phyloP scores from a whole-genome alignment of 306 rosid species.

The Elaeagnus macrophylla region DNA sequence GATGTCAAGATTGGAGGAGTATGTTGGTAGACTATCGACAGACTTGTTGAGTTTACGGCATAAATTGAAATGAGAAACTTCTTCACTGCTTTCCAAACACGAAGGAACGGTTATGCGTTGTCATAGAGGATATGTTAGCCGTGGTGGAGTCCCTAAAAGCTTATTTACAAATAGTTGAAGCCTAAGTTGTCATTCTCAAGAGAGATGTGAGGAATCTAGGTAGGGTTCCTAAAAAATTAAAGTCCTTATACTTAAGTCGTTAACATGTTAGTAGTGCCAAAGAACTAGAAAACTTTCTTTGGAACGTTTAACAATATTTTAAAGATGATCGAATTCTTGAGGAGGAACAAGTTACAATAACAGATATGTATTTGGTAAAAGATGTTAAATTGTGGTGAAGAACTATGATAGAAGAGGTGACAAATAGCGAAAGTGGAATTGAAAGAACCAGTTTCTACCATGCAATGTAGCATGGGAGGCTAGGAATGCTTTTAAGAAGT shows the following conservation, averaged over 20 bases:
- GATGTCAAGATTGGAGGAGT: no score
- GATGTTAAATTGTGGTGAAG: not conserved
- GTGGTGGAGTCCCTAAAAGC: no score
- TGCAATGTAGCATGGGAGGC: not conserved
- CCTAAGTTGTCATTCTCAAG: no score
- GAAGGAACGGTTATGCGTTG: no score
- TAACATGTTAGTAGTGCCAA: not conserved
- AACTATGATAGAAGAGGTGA: not conserved
- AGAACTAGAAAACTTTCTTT: not conserved
- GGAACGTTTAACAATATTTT: not conserved
- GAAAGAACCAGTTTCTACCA: not conserved
- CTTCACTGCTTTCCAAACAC: no score
- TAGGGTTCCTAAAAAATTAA: no score
- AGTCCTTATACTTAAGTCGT: not conserved
- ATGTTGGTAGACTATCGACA: no score
- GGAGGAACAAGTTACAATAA: not conserved
- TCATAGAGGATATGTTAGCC: no score
- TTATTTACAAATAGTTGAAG: no score
- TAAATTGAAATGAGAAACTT: no score
- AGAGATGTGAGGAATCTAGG: no score
- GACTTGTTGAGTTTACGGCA: no score
- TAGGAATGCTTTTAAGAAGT: not conserved
- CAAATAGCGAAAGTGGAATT: not conserved
- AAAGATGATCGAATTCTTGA: not conserved
- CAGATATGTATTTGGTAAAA: not conserved